Evolutionary conservation across 108 stramenopile species (phyloP), one percentile per base, ranked within the genome.

Genomic region (Cyclostephanos tholiformis): DNA sequence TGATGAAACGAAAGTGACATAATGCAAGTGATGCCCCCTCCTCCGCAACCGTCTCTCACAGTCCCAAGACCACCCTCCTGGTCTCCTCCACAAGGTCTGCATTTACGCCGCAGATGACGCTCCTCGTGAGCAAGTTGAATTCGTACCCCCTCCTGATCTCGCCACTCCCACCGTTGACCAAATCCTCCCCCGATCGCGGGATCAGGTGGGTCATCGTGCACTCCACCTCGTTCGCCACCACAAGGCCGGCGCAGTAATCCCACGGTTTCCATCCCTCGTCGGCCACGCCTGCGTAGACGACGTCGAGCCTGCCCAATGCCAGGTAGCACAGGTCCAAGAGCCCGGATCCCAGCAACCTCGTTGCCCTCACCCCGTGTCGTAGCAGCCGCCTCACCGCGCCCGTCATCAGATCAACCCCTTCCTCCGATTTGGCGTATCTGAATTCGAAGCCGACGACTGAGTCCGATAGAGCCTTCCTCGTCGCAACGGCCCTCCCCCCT

Each of bases 321-420:
- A 96, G 91, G 66, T 88, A 96, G 66, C 88, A 87, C 26, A 96
- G 66, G 73, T 96, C 92, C 35, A 96, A 72, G 27, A 91, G 89
- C 14, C 95, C 95, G 65, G 85, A 87, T 35, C 95, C 95, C 11
- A 92, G 60, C 39, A 78, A 82, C 4, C 95, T 82, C 26, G 88
- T 88, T 13, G 89, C 82, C 56, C 88, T 63, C 38, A 91, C 90
- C 25, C 92, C 91, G 74, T 86, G 67, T 0, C 72, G 57, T 60
- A 96, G 58, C n/a, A 96, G 62, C 4, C 67, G 67, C 17, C 64
- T 43, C 2, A 91, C 84, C 59, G n/a, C n/a, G n/a, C n/a, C n/a
- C n/a, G n/a, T n/a, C n/a, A n/a, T n/a, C n/a, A n/a, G n/a, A n/a
- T n/a, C n/a, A n/a, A n/a, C n/a, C n/a, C n/a, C n/a, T n/a, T n/a